Percentiles rank a stretch among this genome's conserved stretches.
Conservation (phyloP, 2,329 filamentous ascomycete species). For the Arachnopeziza araneosa region DNA sequence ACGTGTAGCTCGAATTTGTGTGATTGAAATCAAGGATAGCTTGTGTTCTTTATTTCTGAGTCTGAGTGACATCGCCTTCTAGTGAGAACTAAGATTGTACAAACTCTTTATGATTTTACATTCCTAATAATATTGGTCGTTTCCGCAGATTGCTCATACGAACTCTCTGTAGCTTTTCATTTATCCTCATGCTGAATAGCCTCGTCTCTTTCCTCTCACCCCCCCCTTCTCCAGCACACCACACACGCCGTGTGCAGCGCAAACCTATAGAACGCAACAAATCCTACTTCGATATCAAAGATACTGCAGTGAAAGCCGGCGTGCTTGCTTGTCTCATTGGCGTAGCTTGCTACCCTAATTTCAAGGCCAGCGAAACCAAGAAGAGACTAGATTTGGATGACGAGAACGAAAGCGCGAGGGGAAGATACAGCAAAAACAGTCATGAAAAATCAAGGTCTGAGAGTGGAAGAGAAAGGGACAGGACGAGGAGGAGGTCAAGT, state of each 20-base stretch:
- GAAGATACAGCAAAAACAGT: background rate
- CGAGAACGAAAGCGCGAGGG: background rate
- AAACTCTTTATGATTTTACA: background rate
- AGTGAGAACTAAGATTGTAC: background rate
- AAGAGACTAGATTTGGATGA: background rate
- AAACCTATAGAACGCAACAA: slow-evolving; percentile 37
- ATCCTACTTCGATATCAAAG: slow-evolving; percentile 30
- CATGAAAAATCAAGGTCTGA: background rate
- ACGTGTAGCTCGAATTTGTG: background rate
- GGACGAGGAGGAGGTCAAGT: background rate
- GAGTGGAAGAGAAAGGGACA: background rate
- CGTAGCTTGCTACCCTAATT: slow-evolving; percentile 10
- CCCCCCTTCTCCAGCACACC: slow-evolving; percentile 35
- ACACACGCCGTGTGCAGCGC: slow-evolving; percentile 32
- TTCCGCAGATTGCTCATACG: background rate
- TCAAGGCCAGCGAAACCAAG: slow-evolving; percentile 2
- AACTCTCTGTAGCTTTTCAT: background rate
- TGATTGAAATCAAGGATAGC: background rate
- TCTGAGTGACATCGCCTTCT: too few species aligned
- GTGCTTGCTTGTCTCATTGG: slow-evolving; percentile 7
- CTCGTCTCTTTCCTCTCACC: slow-evolving; percentile 20
- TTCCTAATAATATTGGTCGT: background rate
- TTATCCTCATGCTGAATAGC: slow-evolving; percentile 2
- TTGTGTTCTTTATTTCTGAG: background rate
- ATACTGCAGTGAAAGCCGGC: slow-evolving; percentile 11